Evolutionary conservation across 345 rosid species (phyloP), one percentile per base, ranked within the genome.

Genomic region (Salix viminalis): DNA sequence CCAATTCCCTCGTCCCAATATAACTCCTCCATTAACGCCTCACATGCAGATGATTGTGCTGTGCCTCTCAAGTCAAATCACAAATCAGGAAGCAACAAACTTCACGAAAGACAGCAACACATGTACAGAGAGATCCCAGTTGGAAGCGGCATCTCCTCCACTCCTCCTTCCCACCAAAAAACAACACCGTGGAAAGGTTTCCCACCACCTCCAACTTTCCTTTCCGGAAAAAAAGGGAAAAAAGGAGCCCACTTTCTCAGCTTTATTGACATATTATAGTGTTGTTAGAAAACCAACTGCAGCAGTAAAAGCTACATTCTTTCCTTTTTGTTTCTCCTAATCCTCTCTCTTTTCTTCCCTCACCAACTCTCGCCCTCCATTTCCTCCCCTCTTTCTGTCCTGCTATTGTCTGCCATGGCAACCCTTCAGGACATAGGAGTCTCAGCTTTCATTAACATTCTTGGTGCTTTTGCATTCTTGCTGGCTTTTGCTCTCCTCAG

Each of bases 401-500:
- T 62, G n/a, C 71, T 18, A 18, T 48, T 14, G 24, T 46, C 69
- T 71, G 41, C 81, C 69, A 96, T 93, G 99, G 99, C 98, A 72
- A 93, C 94, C 77, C 91, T 93, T 5, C 83, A 66, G 26, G 99
- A 96, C 86, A 96, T 96, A 67, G 90, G 90, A 28, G 98, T 96
- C 56, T 93, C 98, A 67, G 99, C 96, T 15, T 74, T 88, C 30
- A 86, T 96, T 24, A 96, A 96, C 85, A 87, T 91, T 62, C 78
- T 96, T 65, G 73, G 80, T 70, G 96, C 97, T 18, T 86, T 93
- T 76, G 86, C 91, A 2, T 93, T 96, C 82, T 83, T 96, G 50
- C 87, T 96, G 4, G 98, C 98, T 67, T 96, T 96, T 85, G 99
- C 98, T 75, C 71, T 93, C 65, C 84, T 96, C 4, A 87, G 98